Percentiles rank a stretch among this genome's conserved stretches.
Conservation (phyloP, 2,329 filamentous ascomycete genomes). For the Gnomoniopsis sp. region DNA sequence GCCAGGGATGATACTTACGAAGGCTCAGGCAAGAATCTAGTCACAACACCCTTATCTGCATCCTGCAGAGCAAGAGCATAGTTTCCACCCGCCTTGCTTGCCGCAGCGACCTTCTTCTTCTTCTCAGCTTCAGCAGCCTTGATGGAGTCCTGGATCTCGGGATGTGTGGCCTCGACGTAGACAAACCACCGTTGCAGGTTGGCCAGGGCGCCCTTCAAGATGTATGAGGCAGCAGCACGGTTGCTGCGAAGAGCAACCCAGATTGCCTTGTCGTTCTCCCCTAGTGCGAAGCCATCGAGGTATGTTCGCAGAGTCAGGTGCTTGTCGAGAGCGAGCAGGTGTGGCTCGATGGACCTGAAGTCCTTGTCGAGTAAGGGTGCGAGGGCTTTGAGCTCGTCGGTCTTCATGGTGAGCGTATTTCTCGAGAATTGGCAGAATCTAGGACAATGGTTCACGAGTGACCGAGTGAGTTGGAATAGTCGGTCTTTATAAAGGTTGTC, state of each 20-base stretch:
- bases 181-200: conserved; percentile 86
- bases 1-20: conserved; percentile 52
- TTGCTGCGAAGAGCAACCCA: conserved; percentile 83
- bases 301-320: conserved; percentile 85
- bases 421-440: not conserved
- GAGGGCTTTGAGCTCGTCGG: conserved; percentile 51
- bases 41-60: conserved; percentile 84
- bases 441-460: not conserved
- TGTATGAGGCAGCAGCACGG: conserved; percentile 75
- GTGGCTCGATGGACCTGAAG: conserved; percentile 77
- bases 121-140: conserved; percentile 67
- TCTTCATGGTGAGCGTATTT: conserved; percentile 45
- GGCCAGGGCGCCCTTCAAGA: conserved; percentile 72
- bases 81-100: conserved; percentile 75
- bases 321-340: conserved; percentile 75
- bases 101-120: conserved; percentile 65
- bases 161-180: conserved; percentile 78
- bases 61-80: conserved; percentile 87
- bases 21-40: conserved; percentile 89
- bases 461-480: not conserved
- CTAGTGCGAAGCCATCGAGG: conserved; percentile 75
- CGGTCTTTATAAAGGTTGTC: conserved; percentile 4
- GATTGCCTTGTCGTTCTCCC: conserved; percentile 73
- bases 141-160: conserved; percentile 68
- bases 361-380: conserved; percentile 56